phyloP scores from a whole-genome alignment of 2,329 filamentous ascomycete genomes.

The Trichoderma koningii region DNA sequence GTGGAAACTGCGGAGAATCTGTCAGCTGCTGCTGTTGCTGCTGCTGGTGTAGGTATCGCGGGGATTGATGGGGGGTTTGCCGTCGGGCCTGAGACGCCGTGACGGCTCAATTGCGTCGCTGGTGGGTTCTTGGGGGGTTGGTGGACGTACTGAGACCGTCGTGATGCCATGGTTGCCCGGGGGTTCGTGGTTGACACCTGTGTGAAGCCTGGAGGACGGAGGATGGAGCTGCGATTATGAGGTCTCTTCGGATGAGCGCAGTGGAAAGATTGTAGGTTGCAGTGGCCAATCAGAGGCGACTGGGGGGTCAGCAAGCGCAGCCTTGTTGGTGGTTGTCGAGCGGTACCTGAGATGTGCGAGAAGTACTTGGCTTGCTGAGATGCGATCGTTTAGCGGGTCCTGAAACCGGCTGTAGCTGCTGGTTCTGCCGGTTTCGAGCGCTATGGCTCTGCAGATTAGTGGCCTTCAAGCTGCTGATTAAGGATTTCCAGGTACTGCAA shows the following conservation, averaged over 20 bases:
- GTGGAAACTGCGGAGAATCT: slow-evolving; percentile 71
- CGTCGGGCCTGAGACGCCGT: slow-evolving; percentile 8
- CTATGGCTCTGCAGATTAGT: background rate
- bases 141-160: slow-evolving; percentile 47
- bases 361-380: background rate
- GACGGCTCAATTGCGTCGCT: slow-evolving; percentile 11
- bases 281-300: slow-evolving; percentile 22
- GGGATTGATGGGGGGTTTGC: background rate
- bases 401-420: background rate
- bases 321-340: slow-evolving; percentile 12
- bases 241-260: slow-evolving; percentile 35
- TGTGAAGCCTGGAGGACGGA: slow-evolving; percentile 35
- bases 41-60: background rate
- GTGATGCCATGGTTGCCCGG: slow-evolving; percentile 45
- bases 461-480: background rate
- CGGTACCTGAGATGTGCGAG: background rate
- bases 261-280: slow-evolving; percentile 44
- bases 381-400: too few relatives aligned
- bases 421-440: background rate
- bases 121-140: background rate
- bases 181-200: slow-evolving; percentile 34
- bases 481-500: background rate
- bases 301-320: slow-evolving; percentile 26
- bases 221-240: slow-evolving; percentile 37
- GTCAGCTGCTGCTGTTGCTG: slow-evolving; percentile 4